These are phyloP conservation scores for Eucalyptus sp. DNA, from an alignment of 345 rosid species.

Conservation along the genomic window DNA sequence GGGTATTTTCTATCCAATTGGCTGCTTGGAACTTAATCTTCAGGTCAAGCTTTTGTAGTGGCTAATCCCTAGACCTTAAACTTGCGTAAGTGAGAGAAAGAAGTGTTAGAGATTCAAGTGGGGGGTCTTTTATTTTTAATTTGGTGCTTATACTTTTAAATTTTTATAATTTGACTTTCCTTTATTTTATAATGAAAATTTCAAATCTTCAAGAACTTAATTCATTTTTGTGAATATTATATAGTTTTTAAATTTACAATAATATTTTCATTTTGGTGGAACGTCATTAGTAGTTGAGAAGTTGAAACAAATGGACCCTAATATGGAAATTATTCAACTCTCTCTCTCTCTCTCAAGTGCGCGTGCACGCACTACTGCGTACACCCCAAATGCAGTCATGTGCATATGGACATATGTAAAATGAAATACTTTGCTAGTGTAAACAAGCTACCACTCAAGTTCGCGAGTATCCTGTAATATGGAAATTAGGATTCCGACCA, in stretches of 20 bases:
- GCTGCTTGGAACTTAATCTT: background rate
- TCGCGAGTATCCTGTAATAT: background rate
- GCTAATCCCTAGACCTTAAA: background rate
- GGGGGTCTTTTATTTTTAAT: background rate
- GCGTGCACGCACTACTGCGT: rapidly evolving
- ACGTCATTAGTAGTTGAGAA: background rate
- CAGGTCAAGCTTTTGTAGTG: background rate
- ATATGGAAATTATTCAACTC: background rate
- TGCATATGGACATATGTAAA: background rate
- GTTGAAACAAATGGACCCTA: background rate
- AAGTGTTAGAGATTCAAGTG: background rate
- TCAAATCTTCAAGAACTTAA: background rate
- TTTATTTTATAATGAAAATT: background rate
- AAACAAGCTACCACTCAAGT: background rate
- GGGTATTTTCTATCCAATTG: background rate
- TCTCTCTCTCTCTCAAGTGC: background rate
- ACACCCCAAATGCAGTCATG: background rate
- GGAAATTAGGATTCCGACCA: background rate
- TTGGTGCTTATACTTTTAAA: background rate
- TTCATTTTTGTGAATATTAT: background rate
- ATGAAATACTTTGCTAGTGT: background rate
- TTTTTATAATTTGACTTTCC: background rate
- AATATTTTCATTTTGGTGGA: background rate
- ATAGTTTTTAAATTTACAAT: background rate
- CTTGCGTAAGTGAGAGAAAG: background rate